Evolutionary conservation across 805 yeast species (phyloP), one percentile per base, ranked within the genome.

Genomic region (Suhomyces prunicola): DNA sequence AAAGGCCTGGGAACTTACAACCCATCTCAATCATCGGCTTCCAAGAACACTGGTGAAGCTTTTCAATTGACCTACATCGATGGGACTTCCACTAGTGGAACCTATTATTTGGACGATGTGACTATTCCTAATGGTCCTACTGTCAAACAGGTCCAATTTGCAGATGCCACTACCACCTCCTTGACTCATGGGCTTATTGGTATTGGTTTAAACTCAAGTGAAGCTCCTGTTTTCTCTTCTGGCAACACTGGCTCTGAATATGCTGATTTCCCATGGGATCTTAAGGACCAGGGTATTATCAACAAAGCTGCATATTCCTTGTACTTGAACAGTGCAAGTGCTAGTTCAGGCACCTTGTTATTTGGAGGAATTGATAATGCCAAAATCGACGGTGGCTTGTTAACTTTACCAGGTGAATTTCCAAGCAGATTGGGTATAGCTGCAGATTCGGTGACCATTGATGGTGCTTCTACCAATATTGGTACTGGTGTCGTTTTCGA

Each of bases 301-400:
- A 3, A 31, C 4, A 46, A 39, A 4, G 50, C 52, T 2, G 44
- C 54, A 10, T 60, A 52, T 42, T 60, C 63, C 6, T 36, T 60
- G 12, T 60, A 58, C 55, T 53, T 63, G 50, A 56, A 59, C 50
- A 36, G 35, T 3, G 19, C 26, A 5, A 15, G 35, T 7, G 50
- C 54, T 1, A 12, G 23, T 0, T 5, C 42, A 6, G 67, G 66
- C 5, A 41, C 58, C 3, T 44, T 63, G 26, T 42, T 63, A 8
- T 63, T 63, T 48, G 67, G 67, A 9, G 66, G 60, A 9, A 57
- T 60, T 22, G 67, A 63, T 54, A 41, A 51, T 9, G 61, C 50
- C 17, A 63, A 63, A 52, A 54, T 39, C 13, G 42, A 17, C 12
- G 24, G n/a, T 17, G 17, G 24, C 19, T 39, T 39, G n/a, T 13